These are phyloP conservation scores for Marasmius fiardii DNA, from an alignment of 1,284 basidiomycete genomes.

Conservation along the genomic window DNA sequence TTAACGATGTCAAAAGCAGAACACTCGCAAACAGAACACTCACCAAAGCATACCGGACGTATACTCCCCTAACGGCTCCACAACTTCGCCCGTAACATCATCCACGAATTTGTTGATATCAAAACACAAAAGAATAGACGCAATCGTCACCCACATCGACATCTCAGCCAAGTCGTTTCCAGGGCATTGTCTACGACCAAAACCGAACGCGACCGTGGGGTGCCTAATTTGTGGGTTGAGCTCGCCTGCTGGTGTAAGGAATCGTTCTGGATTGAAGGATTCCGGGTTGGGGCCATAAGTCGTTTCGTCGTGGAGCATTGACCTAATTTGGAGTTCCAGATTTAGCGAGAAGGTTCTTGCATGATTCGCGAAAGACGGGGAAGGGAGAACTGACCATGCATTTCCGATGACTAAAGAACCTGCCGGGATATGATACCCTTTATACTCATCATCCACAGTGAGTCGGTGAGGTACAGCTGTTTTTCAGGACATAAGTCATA, in stretches of 20 bases:
- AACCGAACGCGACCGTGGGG: constrained; percentile 8
- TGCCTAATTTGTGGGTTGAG: constrained; percentile 5
- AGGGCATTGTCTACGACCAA: constrained; percentile 8
- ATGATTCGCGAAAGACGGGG: background rate
- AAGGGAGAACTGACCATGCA: constrained; percentile 3
- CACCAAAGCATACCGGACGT: constrained; percentile 4
- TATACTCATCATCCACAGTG: constrained; percentile 15
- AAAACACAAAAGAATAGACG: background rate
- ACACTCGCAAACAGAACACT: background rate
- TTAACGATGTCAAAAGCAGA: background rate
- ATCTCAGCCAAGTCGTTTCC: background rate
- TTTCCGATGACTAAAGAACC: constrained; percentile 9
- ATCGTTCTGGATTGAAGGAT: constrained; percentile 9
- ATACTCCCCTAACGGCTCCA: constrained; percentile 1
- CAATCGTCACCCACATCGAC: constrained; percentile 1
- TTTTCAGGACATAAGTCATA: too few relatives aligned
- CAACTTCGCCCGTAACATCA: background rate
- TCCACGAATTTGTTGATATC: background rate
- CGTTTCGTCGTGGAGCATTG: constrained; percentile 7
- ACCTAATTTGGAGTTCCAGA: constrained; percentile 2
- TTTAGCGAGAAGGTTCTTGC: background rate
- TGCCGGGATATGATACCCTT: constrained; percentile 16
- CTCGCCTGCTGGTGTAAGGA: background rate
- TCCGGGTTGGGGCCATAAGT: constrained; percentile 6
- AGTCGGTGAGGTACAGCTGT: constrained; percentile 2